Conservation (phyloP, 1,139 yeast genomes). For the Starmera stellimalicola region DNA sequence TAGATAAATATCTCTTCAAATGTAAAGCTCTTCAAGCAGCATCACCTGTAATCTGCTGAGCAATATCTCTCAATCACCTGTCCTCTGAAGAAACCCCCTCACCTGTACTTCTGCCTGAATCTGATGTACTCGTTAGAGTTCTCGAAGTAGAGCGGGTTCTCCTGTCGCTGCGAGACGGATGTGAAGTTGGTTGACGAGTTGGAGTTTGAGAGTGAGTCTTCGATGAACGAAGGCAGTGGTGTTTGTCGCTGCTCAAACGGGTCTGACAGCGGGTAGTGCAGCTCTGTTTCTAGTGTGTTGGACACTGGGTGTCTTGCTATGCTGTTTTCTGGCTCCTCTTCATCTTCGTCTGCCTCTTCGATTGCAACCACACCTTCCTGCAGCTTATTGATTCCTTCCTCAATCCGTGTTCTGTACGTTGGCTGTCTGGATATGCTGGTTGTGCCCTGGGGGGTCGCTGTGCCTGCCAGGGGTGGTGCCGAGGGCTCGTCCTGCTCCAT, state of each 20-base stretch:
- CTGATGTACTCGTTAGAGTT: conserved; percentile 12
- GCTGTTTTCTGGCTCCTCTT: conserved; percentile 5
- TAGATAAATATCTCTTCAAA: too few relatives aligned
- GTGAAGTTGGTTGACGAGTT: conserved; percentile 51
- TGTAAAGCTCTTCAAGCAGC: too few relatives aligned
- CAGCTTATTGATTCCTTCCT: conserved; percentile 12
- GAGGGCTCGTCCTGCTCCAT: not conserved
- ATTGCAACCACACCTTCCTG: not conserved
- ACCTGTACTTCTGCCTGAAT: not conserved
- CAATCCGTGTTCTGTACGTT: conserved; percentile 18
- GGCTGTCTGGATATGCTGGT: conserved; percentile 11
- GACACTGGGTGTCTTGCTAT: conserved; percentile 7
- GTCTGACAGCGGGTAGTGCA: conserved; percentile 14
- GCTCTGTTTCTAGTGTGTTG: conserved; percentile 2
- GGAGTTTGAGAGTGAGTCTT: conserved; percentile 23
- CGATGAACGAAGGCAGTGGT: conserved; percentile 22
- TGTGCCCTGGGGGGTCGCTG: not conserved
- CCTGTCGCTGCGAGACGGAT: conserved; percentile 69
- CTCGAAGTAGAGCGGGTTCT: conserved; percentile 47
- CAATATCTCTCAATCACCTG: too few relatives aligned
- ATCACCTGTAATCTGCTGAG: too few relatives aligned
- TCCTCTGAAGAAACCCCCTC: too few relatives aligned
- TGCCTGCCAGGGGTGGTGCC: conserved; percentile 2
- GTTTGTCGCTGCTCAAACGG: conserved; percentile 16
- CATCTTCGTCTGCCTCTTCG: conserved; percentile 5